phyloP scores from a whole-genome alignment of 192 early-diverging fungal genomes.

The Coemansia sp. region DNA sequence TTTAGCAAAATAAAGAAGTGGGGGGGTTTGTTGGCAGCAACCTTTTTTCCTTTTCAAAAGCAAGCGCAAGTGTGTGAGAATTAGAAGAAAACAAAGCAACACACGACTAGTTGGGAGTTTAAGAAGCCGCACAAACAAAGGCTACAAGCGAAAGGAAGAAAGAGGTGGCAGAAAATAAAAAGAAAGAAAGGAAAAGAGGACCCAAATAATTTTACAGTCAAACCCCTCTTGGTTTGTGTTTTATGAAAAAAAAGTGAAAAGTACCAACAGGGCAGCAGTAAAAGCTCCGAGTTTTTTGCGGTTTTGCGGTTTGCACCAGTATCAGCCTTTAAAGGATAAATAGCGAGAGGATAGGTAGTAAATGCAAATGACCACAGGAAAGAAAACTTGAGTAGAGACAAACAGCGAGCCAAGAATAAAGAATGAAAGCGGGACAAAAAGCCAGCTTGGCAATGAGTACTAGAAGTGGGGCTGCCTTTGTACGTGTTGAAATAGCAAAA shows the following conservation, averaged over 20 bases:
- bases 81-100: neutral
- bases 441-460: neutral
- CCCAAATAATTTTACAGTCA: neutral
- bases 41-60: neutral
- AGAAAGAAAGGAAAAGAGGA: neutral
- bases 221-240: neutral
- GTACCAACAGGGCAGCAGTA: neutral
- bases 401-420: neutral
- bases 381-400: neutral
- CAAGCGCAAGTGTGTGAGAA: conserved; percentile 1
- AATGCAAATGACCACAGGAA: neutral
- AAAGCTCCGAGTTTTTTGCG: neutral
- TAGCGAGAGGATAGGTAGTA: neutral
- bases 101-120: neutral
- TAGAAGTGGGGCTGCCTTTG: neutral
- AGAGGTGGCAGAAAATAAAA: neutral
- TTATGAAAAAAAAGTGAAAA: neutral
- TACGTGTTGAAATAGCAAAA: neutral
- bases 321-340: neutral
- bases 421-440: neutral
- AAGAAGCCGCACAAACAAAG: conserved; percentile 9
- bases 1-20: conserved; percentile 12
- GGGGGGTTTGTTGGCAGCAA: neutral
- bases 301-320: neutral
- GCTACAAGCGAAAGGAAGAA: neutral